These are phyloP conservation scores for Penicillium sp. DNA, from an alignment of 2,329 filamentous ascomycete genomes.

Conservation along the genomic window DNA sequence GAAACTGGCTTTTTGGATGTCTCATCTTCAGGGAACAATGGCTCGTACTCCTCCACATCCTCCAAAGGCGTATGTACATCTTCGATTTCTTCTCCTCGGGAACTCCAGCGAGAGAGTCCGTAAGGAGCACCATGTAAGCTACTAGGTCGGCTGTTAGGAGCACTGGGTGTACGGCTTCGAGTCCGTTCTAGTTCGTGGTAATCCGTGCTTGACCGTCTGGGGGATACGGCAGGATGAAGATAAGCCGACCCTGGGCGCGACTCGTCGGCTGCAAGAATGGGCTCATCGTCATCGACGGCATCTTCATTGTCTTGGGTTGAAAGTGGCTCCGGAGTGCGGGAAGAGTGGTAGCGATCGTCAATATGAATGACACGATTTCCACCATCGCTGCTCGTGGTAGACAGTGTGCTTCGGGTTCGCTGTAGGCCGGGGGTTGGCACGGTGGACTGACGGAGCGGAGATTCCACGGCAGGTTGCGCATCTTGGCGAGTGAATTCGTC, in stretches of 20 bases:
- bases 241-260: slow-evolving; percentile 65
- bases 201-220: slow-evolving; percentile 58
- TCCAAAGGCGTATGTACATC: slow-evolving; percentile 66
- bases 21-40: slow-evolving; percentile 80
- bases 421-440: slow-evolving; percentile 48
- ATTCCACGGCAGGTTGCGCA: slow-evolving; percentile 47
- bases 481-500: slow-evolving; percentile 75
- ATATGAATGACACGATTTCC: slow-evolving; percentile 64
- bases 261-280: slow-evolving; percentile 87
- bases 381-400: slow-evolving; percentile 16
- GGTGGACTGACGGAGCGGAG: slow-evolving; percentile 49
- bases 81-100: slow-evolving; percentile 49
- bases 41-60: slow-evolving; percentile 91
- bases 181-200: slow-evolving; percentile 33
- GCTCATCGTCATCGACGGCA: slow-evolving; percentile 59
- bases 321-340: slow-evolving; percentile 42
- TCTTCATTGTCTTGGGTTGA: slow-evolving; percentile 40
- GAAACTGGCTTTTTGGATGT: slow-evolving; percentile 53
- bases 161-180: slow-evolving; percentile 51
- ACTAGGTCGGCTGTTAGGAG: slow-evolving; percentile 58
- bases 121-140: slow-evolving; percentile 59
- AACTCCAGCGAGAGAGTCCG: slow-evolving; percentile 52
- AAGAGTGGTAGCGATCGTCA: slow-evolving; percentile 56
- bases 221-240: slow-evolving; percentile 78
- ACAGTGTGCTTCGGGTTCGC: slow-evolving; percentile 16